phyloP scores from a whole-genome alignment of 1,139 yeast genomes.

The Hyphopichia buzzinii region DNA sequence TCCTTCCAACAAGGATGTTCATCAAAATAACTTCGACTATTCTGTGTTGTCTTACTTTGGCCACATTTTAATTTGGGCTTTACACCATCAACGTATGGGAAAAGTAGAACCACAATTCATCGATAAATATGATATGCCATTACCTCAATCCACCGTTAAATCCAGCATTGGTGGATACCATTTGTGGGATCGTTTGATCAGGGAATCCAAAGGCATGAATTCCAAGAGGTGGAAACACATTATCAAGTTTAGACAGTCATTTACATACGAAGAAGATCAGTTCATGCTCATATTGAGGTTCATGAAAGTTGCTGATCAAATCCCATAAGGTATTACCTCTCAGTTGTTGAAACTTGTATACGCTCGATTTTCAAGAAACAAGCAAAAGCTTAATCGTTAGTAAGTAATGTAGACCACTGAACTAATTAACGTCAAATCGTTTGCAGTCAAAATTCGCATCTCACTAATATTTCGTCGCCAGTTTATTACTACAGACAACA shows the following conservation, averaged over 20 bases:
- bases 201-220: constrained; percentile 35
- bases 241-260: constrained; percentile 37
- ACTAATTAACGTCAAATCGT: too few species aligned
- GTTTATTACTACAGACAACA: too few species aligned
- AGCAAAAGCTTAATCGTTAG: too few species aligned
- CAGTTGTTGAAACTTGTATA: too few species aligned
- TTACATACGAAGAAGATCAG: constrained; percentile 43
- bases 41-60: constrained; percentile 41
- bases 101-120: constrained; percentile 14
- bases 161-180: constrained; percentile 41
- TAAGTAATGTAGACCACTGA: too few species aligned
- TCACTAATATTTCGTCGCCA: too few species aligned
- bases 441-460: too few species aligned
- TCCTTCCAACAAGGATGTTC: constrained; percentile 32
- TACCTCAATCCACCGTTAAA: constrained; percentile 19
- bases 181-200: constrained; percentile 43
- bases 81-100: constrained; percentile 22
- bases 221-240: constrained; percentile 48
- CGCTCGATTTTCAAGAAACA: too few species aligned
- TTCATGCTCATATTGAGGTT: constrained; percentile 40
- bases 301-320: constrained; percentile 21
- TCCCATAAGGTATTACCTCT: too few species aligned
- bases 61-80: constrained; percentile 42
- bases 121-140: constrained; percentile 19
- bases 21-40: constrained; percentile 41